phyloP scores from a whole-genome alignment of 2,329 filamentous ascomycete species.

The Plectosphaerella plurivora region DNA sequence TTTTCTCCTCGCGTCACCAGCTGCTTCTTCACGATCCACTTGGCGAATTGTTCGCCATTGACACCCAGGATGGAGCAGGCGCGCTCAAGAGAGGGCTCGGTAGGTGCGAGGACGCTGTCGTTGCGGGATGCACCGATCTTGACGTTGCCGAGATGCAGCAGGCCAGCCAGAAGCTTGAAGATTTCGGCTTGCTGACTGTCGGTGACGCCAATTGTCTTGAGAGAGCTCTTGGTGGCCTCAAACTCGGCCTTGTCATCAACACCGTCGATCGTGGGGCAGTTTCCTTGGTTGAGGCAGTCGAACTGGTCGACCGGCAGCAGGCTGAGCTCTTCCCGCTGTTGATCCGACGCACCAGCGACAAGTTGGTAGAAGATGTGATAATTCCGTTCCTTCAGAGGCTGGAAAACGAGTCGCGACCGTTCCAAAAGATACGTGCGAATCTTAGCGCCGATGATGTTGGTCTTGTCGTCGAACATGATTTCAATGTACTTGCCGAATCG shows the following conservation, averaged over 20 bases:
- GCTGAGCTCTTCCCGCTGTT: constrained; percentile 73
- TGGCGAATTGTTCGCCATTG: constrained; percentile 79
- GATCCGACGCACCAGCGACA: constrained; percentile 83
- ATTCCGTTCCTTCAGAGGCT: constrained; percentile 94
- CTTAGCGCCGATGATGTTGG: constrained; percentile 95
- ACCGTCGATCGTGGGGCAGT: constrained; percentile 83
- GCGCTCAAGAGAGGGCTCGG: constrained; percentile 75
- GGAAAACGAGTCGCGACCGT: constrained; percentile 92
- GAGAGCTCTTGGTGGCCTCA: constrained; percentile 76
- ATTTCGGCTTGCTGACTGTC: constrained; percentile 73
- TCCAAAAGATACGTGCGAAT: constrained; percentile 95
- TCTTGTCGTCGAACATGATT: constrained; percentile 96
- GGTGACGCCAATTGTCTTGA: constrained; percentile 82
- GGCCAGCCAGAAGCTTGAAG: constrained; percentile 83
- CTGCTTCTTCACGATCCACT: constrained; percentile 99
- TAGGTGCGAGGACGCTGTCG: constrained; percentile 76
- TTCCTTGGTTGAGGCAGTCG: constrained; percentile 94
- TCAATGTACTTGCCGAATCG: constrained; percentile 99
- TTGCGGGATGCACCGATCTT: constrained; percentile 89
- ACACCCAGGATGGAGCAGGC: constrained; percentile 87
- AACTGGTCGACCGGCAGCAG: constrained; percentile 84
- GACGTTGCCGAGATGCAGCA: constrained; percentile 92
- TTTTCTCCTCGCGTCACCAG: constrained; percentile 94
- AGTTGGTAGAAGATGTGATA: constrained; percentile 99
- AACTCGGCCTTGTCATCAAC: constrained; percentile 96